Percentiles rank a stretch among this genome's conserved stretches.
Evolutionary conservation across 2,329 filamentous ascomycete genomes (phyloP).

Genomic region (Paramyrothecium sp.): DNA sequence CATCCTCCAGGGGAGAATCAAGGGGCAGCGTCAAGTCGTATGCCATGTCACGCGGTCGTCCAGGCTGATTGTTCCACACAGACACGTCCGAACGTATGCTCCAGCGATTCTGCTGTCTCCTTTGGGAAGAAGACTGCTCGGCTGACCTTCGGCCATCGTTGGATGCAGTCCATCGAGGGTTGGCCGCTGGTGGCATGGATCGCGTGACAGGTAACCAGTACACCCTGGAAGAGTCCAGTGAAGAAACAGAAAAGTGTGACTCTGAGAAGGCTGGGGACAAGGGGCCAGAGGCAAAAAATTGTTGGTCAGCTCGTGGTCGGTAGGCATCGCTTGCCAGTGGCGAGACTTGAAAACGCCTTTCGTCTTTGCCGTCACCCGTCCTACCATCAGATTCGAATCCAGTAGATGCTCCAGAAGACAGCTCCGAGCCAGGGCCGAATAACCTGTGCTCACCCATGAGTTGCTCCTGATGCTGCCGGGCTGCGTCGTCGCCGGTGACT

Average conservation of each 20-base stretch:
- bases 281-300: neutral
- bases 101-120: slow-evolving; percentile 7
- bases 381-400: neutral
- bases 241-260: neutral
- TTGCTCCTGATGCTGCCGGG: neutral
- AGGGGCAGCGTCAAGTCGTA: neutral
- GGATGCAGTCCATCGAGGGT: neutral
- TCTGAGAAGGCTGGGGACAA: neutral
- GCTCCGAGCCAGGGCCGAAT: neutral
- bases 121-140: neutral
- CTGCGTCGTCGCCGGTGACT: slow-evolving; percentile 6
- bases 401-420: neutral
- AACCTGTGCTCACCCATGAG: neutral
- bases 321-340: neutral
- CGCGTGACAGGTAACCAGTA: neutral
- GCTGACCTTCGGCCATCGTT: neutral
- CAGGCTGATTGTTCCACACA: slow-evolving; percentile 16
- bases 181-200: neutral
- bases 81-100: slow-evolving; percentile 18
- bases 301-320: neutral
- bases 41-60: slow-evolving; percentile 6
- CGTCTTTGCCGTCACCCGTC: neutral
- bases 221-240: neutral
- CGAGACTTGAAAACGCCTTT: neutral
- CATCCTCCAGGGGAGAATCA: neutral